A percentile compares a stretch with the other conserved stretches of the same genome.
These are phyloP conservation scores for Trametes cingulata DNA, from an alignment of 768 basidiomycete genomes.

Conservation along the genomic window DNA sequence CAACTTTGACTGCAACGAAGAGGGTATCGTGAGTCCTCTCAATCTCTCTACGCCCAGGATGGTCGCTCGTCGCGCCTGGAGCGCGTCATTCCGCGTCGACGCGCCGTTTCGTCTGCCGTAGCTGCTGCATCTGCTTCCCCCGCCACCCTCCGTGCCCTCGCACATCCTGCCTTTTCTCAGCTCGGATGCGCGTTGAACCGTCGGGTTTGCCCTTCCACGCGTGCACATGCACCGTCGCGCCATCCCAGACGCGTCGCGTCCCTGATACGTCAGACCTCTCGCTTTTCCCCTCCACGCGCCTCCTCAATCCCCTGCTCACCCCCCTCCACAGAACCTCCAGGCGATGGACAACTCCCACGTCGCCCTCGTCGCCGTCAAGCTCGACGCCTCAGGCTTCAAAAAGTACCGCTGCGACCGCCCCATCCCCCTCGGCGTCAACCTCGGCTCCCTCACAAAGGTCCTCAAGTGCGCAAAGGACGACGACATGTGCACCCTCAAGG, in stretches of 20 bases:
- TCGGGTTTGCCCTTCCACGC: too few relatives aligned
- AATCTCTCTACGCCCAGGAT: not conserved
- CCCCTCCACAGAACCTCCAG: constrained; percentile 64
- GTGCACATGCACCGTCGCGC: too few relatives aligned
- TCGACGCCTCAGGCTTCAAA: constrained; percentile 79
- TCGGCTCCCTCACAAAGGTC: constrained; percentile 89
- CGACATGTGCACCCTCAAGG: constrained; percentile 88
- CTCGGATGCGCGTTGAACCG: too few relatives aligned
- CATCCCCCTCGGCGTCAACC: constrained; percentile 87
- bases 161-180: too few relatives aligned
- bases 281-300: not conserved
- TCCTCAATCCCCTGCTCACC: not conserved
- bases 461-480: constrained; percentile 97
- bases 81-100: too few relatives aligned
- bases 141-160: too few relatives aligned
- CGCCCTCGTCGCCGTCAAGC: constrained; percentile 88
- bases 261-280: too few relatives aligned
- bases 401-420: constrained; percentile 93
- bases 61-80: too few relatives aligned
- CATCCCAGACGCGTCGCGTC: too few relatives aligned
- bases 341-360: constrained; percentile 99
- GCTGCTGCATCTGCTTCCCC: too few relatives aligned
- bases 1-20: constrained; percentile 96
- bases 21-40: constrained; percentile 69
- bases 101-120: too few relatives aligned